These are phyloP conservation scores for Monosporozyma aerobia DNA, from an alignment of 805 yeast species.

Conservation along the genomic window DNA sequence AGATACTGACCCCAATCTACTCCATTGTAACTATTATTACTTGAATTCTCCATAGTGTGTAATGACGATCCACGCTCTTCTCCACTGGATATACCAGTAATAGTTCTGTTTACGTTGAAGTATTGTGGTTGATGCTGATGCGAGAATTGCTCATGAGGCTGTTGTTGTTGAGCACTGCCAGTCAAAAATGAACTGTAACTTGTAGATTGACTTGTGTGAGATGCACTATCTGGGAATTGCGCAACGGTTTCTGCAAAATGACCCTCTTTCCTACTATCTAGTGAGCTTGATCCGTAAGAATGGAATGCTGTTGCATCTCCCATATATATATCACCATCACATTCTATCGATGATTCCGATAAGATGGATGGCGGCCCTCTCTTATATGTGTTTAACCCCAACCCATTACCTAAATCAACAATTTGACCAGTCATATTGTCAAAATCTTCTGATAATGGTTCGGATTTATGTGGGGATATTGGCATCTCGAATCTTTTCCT, in stretches of 20 bases:
- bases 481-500: background rate
- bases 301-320: conserved; percentile 1
- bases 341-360: conserved; percentile 29
- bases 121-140: background rate
- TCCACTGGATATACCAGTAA: background rate
- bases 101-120: background rate
- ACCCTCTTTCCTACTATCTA: conserved; percentile 5
- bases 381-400: conserved; percentile 29
- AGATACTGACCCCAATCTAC: conserved; percentile 3
- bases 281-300: background rate
- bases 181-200: conserved; percentile 1
- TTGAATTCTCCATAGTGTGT: background rate
- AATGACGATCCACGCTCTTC: background rate
- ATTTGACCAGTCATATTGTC: conserved; percentile 7
- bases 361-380: conserved; percentile 34
- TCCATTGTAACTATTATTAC: background rate
- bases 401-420: conserved; percentile 30
- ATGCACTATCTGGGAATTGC: conserved; percentile 16
- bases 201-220: conserved; percentile 6
- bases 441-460: background rate
- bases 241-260: conserved; percentile 21
- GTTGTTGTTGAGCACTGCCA: background rate
- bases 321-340: conserved; percentile 4
- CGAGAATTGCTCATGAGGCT: background rate
- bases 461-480: background rate